Conservation (phyloP, 805 yeast species). For the Candida mattraensis region DNA sequence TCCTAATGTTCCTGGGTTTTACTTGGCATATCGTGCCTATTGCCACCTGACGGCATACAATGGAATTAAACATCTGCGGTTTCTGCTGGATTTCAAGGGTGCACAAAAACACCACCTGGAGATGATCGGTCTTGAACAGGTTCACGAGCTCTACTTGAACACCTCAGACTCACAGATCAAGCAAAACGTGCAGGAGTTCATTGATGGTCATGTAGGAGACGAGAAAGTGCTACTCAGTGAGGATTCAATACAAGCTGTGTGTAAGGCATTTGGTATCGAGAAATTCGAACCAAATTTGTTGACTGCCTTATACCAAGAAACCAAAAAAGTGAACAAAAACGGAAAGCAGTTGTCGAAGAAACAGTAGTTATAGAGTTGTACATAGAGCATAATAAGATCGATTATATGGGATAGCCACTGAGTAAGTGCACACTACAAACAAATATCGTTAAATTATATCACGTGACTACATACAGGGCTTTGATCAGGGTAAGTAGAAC, state of each 20-base stretch:
- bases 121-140: conserved; percentile 31
- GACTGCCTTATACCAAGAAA: conserved; percentile 58
- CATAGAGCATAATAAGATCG: neutral
- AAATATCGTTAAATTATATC: neutral
- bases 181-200: conserved; percentile 20
- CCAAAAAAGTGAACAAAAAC: conserved; percentile 13
- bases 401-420: too few relatives aligned
- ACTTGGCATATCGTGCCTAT: conserved; percentile 75
- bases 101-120: conserved; percentile 34
- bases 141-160: conserved; percentile 32
- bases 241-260: conserved; percentile 45
- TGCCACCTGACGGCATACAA: conserved; percentile 77
- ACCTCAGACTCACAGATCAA: conserved; percentile 22
- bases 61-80: conserved; percentile 69
- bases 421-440: too few relatives aligned
- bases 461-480: conserved; percentile 5
- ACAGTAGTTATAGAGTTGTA: neutral
- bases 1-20: conserved; percentile 92
- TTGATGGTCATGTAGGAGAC: conserved; percentile 16
- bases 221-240: conserved; percentile 46
- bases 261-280: conserved; percentile 44
- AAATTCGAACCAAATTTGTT: conserved; percentile 44
- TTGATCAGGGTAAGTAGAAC: neutral
- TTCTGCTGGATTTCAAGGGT: conserved; percentile 45
- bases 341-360: neutral